Base-by-base conservation (phyloP, 2,329 filamentous ascomycete species). In the Fusarium nematophilum region DNA sequence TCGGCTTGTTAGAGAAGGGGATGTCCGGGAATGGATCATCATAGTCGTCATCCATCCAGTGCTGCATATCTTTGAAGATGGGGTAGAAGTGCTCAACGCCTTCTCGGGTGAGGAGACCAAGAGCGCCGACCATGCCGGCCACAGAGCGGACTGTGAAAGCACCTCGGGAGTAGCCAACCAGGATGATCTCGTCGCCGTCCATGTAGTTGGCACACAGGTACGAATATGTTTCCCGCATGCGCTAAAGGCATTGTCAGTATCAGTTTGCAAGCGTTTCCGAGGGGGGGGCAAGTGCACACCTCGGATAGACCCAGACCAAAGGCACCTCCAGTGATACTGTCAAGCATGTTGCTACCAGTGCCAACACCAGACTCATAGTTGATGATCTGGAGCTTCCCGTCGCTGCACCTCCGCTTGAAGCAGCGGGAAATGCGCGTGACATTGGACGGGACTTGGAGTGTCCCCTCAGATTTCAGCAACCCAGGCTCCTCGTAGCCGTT, bases 131-230 rank as follows among this genome's bases (percentile, higher is more conserved):
- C 76, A 86, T 81, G 31, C 82, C 81, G 2, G 81, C 81, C 5
- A 86, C 78, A 4, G 81, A 84, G n/a, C 83, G 78, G 3, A 79
- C 83, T 1, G 83, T 87, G 62, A 86, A 87, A 5, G 84, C 84
- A 4, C 84, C 84, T 11, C 84, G 78, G 2, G 83, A 86, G 74
- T 84, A 87, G 3, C 84, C 84, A 23, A 86, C 70, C 23, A 86
- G 76, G 39, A 84, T 72, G 40, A 86, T 84, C 59, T 86, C 80
- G 57, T 87, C 84, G 3, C 83, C 83, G 47, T 81, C 79, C 48
- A 79, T 78, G 64, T 87, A 88, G 72, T 88, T 89, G 64, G 83
- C 81, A 49, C 84, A 86, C 3, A 88, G 75, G 66, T 87, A 89
- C 5, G 81, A 78, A 66, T 89, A 89, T 2, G 85, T 83, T 69